Base-by-base conservation (phyloP, 495 filamentous ascomycete species). In the Hypoxylon subgilvum region DNA sequence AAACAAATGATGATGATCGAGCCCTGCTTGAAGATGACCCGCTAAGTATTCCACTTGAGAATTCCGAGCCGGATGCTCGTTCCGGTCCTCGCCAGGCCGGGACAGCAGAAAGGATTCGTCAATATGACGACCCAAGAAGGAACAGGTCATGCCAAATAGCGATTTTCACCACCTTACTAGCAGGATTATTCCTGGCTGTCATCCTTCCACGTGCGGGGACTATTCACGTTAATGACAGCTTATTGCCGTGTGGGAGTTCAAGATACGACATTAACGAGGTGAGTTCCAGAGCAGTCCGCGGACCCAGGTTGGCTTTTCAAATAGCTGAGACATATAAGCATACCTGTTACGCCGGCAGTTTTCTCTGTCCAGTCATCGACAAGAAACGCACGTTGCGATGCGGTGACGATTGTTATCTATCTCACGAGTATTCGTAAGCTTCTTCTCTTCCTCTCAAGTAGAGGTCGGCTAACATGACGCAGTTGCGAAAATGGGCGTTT, bases 311-410 rank as follows among this genome's bases (percentile, higher is more conserved):
- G n/a, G n/a, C n/a, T n/a, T n/a, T n/a, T n/a, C n/a, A n/a, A n/a
- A n/a, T n/a, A 5, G 34, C 10, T 35, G 21, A 21, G 4, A 7
- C 1, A 8, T 8, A 16, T 34, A 51, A 78, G 72, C 74, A 79
- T 45, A 77, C 75, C n/a, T 79, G 76, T 48, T 77, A 76, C 40
- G 61, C 70, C 42, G 42, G 48, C 4, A 48, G 72, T 27, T 77
- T 77, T 22, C 66, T 79, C 18, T 79, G 75, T 32, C 76, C 76
- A 2, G 63, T 79, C 7, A 18, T 71, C 13, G 52, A 73, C 38
- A 66, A 61, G 32, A 61, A 67, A 22, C 68, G 70, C 19, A 76
- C 68, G 13, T 60, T 76, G 18, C 63, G 54, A 55, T 79, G 74
- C 45, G 74, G 74, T 5, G 43, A 39, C 27, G 72, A 65, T 45